Evolutionary conservation across 108 stramenopile genomes (phyloP), one percentile per base, ranked within the genome.

Genomic region (Cyclotella kingstonii): DNA sequence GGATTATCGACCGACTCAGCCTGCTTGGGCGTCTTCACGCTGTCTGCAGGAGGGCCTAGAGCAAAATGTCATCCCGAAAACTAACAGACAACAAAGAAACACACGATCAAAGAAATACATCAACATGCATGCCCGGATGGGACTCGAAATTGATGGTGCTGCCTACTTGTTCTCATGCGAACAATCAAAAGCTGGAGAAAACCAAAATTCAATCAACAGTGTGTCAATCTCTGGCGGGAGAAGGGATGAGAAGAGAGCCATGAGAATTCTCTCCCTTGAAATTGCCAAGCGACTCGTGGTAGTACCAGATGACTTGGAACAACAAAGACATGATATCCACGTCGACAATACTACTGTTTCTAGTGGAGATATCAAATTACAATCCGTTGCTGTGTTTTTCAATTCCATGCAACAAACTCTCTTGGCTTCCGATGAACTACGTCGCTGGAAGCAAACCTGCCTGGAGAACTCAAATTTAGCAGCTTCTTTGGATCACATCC

Each of bases 121-220:
- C n/a, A n/a, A n/a, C n/a, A n/a, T n/a, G n/a, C n/a, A n/a, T n/a
- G 82, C 78, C 40, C 62, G 87, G 51, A 81, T 88, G 49, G 87
- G 87, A 8, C 69, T 88, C 15, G 87, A 88, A 71, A 77, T 88
- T 21, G 87, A 88, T 73, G 81, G 84, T 28, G 68, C 70, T 0
- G 61, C 68, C 1, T 70, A 59, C 28, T 36, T 62, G 7, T 26
- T 62, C 65, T 47, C 82, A 28, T 54, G 51, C 9, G 22, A 18
- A 9, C 8, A 40, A 15, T 18, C 34, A 31, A 39, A 56, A 41
- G 9, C 5, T 35, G 19, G 19, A 38, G 35, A 42, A 59, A 73
- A 61, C 5, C 29, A 38, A 50, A 30, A 2, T 2, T 46, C 17
- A 46, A 22, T 3, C 9, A 29, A 1, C 30, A 21, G 29, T 44